Base-by-base conservation (phyloP, 2,329 filamentous ascomycete species). In the Alternaria panax region DNA sequence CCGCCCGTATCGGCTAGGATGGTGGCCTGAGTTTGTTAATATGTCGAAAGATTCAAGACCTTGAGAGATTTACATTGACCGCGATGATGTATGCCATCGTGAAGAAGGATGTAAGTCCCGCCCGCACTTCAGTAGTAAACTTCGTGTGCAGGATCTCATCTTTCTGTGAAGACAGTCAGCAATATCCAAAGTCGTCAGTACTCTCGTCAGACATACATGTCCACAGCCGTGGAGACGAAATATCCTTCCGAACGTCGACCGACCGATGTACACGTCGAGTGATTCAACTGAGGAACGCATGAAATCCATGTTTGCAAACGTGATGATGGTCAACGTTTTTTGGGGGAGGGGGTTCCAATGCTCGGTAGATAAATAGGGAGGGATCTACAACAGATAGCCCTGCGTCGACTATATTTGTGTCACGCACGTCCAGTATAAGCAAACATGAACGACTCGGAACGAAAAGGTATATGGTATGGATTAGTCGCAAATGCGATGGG, bases 151-250 rank as follows among this genome's bases (percentile, higher is more conserved):
- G 89, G 55, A 92, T 88, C 76, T 92, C 89, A 66, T 83, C 85
- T 61, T 85, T 85, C 89, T 92, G 55, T 41, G 54, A 43, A 55
- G 36, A 52, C 40, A 24, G 68, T 75, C n/a, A 57, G 61, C 24
- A 25, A 22, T 22, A 25, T 12, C 5, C 6, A 11, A 24, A n/a
- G 28, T 42, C 8, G 20, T 20, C 20, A 28, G 12, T 7, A 27
- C 6, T 7, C 18, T 12, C 25, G 12, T 24, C 32, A 65, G 43
- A 84, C 88, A 83, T 84, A 92, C 90, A 86, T 94, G 91, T 69
- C 92, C 92, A 38, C 86, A 92, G 64, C 91, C 91, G 66, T 96
- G 91, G 30, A 96, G 86, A 65, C 88, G 87, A 80, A 96, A 96
- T 46, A 79, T 71, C 12, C 75, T 75, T 28, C 78, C 78, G 60